A percentile compares a stretch with the other conserved stretches of the same genome.
These are phyloP conservation scores for Stentor coeruleus DNA, from an alignment of 73 alveolate species.

Conservation along the genomic window DNA sequence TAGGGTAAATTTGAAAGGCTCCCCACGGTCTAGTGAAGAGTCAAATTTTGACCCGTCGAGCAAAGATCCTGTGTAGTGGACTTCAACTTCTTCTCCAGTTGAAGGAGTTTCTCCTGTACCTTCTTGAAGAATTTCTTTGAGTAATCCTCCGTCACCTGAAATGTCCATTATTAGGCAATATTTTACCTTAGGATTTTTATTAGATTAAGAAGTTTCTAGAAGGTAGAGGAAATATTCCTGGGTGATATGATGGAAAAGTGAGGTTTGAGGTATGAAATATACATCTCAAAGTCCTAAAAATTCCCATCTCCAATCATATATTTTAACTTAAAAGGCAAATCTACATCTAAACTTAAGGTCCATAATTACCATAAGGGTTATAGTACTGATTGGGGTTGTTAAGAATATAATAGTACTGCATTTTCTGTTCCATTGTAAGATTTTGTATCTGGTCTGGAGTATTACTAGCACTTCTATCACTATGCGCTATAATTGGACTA, in stretches of 20 bases:
- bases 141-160: slow-evolving; percentile 61
- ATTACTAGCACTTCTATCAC: neutral
- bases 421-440: slow-evolving; percentile 13
- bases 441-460: slow-evolving; percentile 18
- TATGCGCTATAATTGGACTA: neutral
- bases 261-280: no score
- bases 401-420: slow-evolving; percentile 16
- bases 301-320: no score
- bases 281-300: no score
- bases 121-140: slow-evolving; percentile 51
- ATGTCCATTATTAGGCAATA: no score
- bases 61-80: slow-evolving; percentile 79
- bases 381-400: slow-evolving; percentile 4
- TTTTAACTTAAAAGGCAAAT: no score
- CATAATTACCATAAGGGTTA: neutral
- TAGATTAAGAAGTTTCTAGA: no score
- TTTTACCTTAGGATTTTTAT: no score
- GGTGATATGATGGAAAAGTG: no score
- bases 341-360: neutral
- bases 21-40: slow-evolving; percentile 56
- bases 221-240: no score
- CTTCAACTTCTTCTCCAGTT: slow-evolving; percentile 56
- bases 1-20: slow-evolving; percentile 70
- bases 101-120: slow-evolving; percentile 60
- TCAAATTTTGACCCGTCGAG: slow-evolving; percentile 84